Percentiles rank a stretch among this genome's conserved stretches.
Evolutionary conservation across 202 grass and related monocot species (phyloP).

Genomic region (Schoenoplectus triqueter): DNA sequence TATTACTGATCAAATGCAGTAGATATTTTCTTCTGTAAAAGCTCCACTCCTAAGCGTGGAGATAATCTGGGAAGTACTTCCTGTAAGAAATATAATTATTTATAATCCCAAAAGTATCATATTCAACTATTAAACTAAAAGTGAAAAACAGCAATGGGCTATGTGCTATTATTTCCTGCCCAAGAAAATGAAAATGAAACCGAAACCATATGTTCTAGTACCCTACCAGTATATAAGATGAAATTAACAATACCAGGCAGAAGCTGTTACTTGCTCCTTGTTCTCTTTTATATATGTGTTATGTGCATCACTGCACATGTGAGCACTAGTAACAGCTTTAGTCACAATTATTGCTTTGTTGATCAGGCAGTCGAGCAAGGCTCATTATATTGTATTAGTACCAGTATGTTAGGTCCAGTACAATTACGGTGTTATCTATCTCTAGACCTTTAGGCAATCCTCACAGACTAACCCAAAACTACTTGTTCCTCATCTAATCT

Average conservation of each 20-base stretch:
- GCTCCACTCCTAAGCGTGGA: conserved; percentile 73
- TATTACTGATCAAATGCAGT: conserved; percentile 66
- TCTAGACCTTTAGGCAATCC: neutral
- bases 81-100: conserved; percentile 41
- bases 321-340: neutral
- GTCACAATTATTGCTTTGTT: neutral
- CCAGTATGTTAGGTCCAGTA: neutral
- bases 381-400: neutral
- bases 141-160: neutral
- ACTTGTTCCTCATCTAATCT: neutral
- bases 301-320: neutral
- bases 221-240: neutral
- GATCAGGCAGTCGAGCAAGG: neutral
- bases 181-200: neutral
- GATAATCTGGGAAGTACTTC: conserved; percentile 85
- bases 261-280: neutral
- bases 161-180: no score
- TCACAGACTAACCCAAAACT: neutral
- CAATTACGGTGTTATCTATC: neutral
- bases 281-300: neutral
- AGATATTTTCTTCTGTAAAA: conserved; percentile 80
- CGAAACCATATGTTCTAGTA: neutral
- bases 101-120: neutral
- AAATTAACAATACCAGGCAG: neutral
- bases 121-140: neutral